Conservation (phyloP, 176 grass and related monocot genomes). For the Zoysia pacifica region DNA sequence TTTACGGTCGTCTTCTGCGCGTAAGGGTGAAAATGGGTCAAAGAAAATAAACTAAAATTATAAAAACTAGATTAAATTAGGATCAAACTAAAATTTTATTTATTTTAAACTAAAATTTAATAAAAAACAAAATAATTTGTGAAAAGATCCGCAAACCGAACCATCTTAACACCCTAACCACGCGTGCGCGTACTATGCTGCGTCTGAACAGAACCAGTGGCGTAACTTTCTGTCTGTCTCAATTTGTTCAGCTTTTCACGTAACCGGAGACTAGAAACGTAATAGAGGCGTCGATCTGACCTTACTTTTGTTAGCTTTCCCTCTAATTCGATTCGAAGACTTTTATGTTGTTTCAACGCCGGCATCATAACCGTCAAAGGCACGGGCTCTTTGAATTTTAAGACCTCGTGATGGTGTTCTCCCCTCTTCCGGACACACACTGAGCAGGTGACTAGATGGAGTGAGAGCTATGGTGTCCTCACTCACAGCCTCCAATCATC, state of each 20-base stretch:
- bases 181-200: constrained; percentile 1
- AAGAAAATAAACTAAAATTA: no score
- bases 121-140: no score
- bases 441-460: background rate
- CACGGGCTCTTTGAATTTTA: background rate
- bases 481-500: constrained; percentile 23
- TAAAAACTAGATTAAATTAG: no score
- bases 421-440: constrained; percentile 19
- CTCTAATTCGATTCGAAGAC: background rate
- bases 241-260: background rate
- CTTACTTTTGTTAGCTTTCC: background rate
- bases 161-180: background rate
- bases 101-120: no score
- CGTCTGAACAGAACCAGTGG: background rate
- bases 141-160: background rate
- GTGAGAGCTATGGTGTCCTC: background rate
- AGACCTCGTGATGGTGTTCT: constrained; percentile 37
- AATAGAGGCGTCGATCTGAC: background rate
- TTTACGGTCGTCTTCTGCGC: background rate
- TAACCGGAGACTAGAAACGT: background rate
- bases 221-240: background rate
- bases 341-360: constrained; percentile 12
- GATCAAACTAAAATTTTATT: no score
- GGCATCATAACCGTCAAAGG: constrained; percentile 16
- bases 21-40: background rate